phyloP scores from a whole-genome alignment of 2,329 filamentous ascomycete genomes.

The Phaeosphaeria sp. region DNA sequence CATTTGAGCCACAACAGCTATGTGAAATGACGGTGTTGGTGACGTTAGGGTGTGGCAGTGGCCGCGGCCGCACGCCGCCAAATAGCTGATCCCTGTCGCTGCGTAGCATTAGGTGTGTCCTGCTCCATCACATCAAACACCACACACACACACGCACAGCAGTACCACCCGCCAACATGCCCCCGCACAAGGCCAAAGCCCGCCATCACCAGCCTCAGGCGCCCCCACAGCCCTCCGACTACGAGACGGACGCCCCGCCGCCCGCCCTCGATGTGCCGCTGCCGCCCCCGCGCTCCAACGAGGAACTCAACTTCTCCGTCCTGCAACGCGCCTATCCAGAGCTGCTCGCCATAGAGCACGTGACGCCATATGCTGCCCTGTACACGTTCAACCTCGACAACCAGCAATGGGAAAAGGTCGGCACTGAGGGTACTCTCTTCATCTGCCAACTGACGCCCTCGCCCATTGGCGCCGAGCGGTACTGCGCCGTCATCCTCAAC shows the following conservation, averaged over 20 bases:
- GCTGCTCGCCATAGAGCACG: conserved; percentile 75
- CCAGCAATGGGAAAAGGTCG: conserved; percentile 81
- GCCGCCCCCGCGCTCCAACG: conserved; percentile 70
- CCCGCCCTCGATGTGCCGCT: conserved; percentile 47
- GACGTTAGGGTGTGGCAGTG: background rate
- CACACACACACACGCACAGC: conserved; percentile 2
- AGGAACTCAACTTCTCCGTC: conserved; percentile 85
- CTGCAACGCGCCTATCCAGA: conserved; percentile 80
- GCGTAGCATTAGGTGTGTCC: background rate
- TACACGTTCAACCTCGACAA: conserved; percentile 76
- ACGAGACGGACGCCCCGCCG: conserved; percentile 56
- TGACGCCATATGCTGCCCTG: conserved; percentile 84
- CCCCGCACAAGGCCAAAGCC: conserved; percentile 37
- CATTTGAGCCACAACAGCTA: conserved; percentile 16
- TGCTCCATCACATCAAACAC: background rate
- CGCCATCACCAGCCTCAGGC: conserved; percentile 36
- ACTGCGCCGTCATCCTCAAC: conserved; percentile 55
- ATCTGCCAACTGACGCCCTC: conserved; percentile 68
- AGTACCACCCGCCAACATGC: conserved; percentile 22
- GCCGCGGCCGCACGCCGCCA: background rate
- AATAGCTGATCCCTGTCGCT: background rate
- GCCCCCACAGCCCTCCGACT: conserved; percentile 60
- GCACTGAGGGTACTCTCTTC: conserved; percentile 87
- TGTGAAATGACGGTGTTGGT: conserved; percentile 16
- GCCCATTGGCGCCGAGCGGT: conserved; percentile 49